Evolutionary conservation across 768 basidiomycete species (phyloP).

Genomic region (Leucocoprinus birnbaumii): DNA sequence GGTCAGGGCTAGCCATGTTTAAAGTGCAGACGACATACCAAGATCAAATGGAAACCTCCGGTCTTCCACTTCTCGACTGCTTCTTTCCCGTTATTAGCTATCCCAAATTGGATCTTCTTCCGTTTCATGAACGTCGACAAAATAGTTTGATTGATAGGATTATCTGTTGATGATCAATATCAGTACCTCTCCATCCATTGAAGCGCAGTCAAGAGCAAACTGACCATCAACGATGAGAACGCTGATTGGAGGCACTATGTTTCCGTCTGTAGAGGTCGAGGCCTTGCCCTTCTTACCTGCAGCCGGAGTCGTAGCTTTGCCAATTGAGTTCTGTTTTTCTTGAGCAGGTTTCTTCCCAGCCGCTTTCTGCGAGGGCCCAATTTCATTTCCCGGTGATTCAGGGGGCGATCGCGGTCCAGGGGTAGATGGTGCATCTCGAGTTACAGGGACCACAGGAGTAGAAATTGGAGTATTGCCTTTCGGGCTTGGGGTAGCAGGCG

Average conservation of each 20-base stretch:
- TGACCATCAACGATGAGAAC: constrained; percentile 97
- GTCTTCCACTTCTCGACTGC: constrained; percentile 94
- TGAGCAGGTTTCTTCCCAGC: constrained; percentile 21
- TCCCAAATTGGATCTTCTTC: constrained; percentile 92
- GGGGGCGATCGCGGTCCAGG: constrained; percentile 4
- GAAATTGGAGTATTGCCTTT: neutral
- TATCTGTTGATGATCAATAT: constrained; percentile 59
- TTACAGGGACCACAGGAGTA: neutral
- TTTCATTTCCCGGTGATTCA: constrained; percentile 13
- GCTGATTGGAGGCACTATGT: constrained; percentile 93
- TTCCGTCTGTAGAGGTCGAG: constrained; percentile 43
- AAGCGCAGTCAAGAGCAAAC: constrained; percentile 23
- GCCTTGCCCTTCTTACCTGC: constrained; percentile 46
- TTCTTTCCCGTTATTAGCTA: constrained; percentile 93
- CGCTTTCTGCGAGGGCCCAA: constrained; percentile 9
- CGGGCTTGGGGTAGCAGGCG: constrained; percentile 2
- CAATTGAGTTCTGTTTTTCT: constrained; percentile 23
- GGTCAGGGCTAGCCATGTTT: constrained; percentile 14
- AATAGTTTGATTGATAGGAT: constrained; percentile 97
- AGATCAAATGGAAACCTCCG: constrained; percentile 91
- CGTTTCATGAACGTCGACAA: constrained; percentile 95
- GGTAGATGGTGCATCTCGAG: constrained; percentile 2
- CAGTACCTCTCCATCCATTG: constrained; percentile 11
- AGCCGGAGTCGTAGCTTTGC: constrained; percentile 16
- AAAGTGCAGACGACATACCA: constrained; percentile 53